A percentile compares a stretch with the other conserved stretches of the same genome.
These are phyloP conservation scores for Dendrobium chrysotoxum DNA, from an alignment of 106 monocot species.

Conservation along the genomic window DNA sequence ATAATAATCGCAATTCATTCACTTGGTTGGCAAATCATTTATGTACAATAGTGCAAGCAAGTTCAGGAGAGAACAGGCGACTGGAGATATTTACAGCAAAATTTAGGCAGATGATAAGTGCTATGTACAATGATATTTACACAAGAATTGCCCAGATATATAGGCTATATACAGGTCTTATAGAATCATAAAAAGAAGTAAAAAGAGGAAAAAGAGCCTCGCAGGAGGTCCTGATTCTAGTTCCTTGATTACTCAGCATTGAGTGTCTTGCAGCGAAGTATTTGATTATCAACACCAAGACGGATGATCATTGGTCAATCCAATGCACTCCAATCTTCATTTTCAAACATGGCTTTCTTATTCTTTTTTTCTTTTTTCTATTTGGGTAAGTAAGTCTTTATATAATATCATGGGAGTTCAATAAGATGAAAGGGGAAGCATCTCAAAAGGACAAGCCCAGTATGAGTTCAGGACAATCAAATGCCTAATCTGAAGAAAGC, in stretches of 20 bases:
- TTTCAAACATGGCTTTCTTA: not conserved
- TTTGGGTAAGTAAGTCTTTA: not conserved
- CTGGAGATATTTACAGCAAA: constrained; percentile 5
- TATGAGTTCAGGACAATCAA: not conserved
- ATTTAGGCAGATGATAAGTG: not conserved
- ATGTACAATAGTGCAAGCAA: not conserved
- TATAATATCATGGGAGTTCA: not conserved
- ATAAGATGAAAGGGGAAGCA: not conserved
- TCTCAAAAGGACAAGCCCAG: not conserved
- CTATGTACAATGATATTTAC: constrained; percentile 5
- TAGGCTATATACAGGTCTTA: not conserved
- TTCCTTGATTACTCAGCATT: not conserved
- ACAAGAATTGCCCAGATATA: not conserved
- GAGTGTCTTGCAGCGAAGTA: not conserved
- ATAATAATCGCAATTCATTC: not conserved
- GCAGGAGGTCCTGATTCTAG: not conserved
- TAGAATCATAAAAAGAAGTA: not conserved
- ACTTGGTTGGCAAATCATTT: not conserved
- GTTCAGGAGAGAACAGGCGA: not conserved
- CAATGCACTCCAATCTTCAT: too few species aligned
- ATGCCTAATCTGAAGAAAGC: constrained; percentile 3
- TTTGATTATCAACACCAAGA: not conserved
- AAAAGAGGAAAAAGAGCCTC: not conserved
- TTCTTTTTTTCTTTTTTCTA: not conserved
- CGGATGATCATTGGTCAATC: too few species aligned